A percentile compares a stretch with the other conserved stretches of the same genome.
Evolutionary conservation across 1,284 basidiomycete species (phyloP).

Genomic region (Cutaneotrichosporon sp.): DNA sequence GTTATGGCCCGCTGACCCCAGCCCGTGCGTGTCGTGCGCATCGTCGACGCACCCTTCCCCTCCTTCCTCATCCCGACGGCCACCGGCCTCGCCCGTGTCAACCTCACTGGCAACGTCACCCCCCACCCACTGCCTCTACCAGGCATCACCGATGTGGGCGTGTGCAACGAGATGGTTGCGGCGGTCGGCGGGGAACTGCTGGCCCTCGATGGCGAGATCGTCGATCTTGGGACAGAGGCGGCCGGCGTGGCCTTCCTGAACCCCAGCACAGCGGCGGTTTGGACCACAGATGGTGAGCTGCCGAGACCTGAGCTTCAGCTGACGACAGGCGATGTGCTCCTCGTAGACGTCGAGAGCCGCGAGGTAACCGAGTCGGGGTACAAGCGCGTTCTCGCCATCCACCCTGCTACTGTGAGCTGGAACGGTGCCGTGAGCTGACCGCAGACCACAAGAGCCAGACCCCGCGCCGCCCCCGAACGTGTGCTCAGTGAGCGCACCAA

Average conservation of each 20-base stretch:
- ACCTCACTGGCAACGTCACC: neutral
- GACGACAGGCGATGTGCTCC: conserved; percentile 1
- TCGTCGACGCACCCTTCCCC: neutral
- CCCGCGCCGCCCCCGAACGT: neutral
- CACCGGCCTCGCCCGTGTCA: neutral
- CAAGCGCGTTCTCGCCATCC: conserved; percentile 20
- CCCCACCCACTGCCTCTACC: neutral
- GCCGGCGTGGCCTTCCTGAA: conserved; percentile 24
- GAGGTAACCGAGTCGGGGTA: conserved; percentile 7
- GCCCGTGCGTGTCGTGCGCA: neutral
- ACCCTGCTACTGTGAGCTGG: conserved; percentile 13
- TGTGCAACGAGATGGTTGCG: conserved; percentile 10
- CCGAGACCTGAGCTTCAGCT: neutral
- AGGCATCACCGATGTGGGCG: conserved; percentile 17
- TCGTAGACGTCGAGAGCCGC: conserved; percentile 18
- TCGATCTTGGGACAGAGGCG: conserved; percentile 15
- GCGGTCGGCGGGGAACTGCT: conserved; percentile 17
- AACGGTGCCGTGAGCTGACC: conserved; percentile 9
- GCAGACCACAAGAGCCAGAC: neutral
- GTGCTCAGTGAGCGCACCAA: conserved; percentile 5
- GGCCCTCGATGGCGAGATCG: neutral
- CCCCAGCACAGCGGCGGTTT: conserved; percentile 23
- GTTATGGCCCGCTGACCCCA: conserved; percentile 5
- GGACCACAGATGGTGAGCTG: conserved; percentile 8
- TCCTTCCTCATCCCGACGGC: neutral